Evolutionary conservation across 495 filamentous ascomycete species (phyloP).

Genomic region (Daldinia bambusicola): DNA sequence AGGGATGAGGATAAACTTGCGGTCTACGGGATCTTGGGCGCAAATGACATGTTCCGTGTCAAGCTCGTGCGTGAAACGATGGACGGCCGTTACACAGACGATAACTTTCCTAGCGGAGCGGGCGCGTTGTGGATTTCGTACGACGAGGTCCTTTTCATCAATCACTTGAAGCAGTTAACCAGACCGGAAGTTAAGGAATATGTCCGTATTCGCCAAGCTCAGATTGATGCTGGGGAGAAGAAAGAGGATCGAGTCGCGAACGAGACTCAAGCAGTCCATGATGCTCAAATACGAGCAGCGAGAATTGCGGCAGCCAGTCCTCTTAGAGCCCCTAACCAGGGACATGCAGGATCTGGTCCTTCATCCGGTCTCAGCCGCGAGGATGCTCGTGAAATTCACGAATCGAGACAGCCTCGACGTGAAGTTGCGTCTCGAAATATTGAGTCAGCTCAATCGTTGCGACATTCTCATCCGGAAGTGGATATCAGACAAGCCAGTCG

Average conservation of each 20-base stretch:
- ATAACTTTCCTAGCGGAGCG: constrained; percentile 62
- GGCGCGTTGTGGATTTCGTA: constrained; percentile 65
- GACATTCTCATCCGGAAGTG: constrained; percentile 40
- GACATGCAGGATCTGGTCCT: constrained; percentile 1
- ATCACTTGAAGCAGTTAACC: constrained; percentile 55
- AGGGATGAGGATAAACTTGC: constrained; percentile 59
- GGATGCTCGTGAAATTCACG: constrained; percentile 35
- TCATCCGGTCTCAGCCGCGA: constrained; percentile 27
- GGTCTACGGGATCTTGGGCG: constrained; percentile 62
- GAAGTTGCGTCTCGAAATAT: constrained; percentile 25
- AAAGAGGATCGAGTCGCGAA: constrained; percentile 57
- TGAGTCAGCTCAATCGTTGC: constrained; percentile 17
- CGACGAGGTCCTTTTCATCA: constrained; percentile 62
- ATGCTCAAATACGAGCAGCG: constrained; percentile 56
- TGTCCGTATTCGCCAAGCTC: constrained; percentile 60
- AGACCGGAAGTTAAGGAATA: constrained; percentile 66
- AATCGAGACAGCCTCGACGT: constrained; percentile 48
- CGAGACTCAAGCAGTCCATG: constrained; percentile 58
- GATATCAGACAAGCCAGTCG: constrained; percentile 39
- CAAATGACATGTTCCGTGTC: constrained; percentile 64
- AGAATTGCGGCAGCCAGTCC: constrained; percentile 8
- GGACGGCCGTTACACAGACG: constrained; percentile 58
- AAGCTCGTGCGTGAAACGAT: constrained; percentile 62
- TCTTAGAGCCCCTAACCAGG: constrained; percentile 11
- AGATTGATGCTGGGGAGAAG: constrained; percentile 59